Conservation (phyloP, 2,329 filamentous ascomycete species). For the Sporothrix brunneoviolacea region DNA sequence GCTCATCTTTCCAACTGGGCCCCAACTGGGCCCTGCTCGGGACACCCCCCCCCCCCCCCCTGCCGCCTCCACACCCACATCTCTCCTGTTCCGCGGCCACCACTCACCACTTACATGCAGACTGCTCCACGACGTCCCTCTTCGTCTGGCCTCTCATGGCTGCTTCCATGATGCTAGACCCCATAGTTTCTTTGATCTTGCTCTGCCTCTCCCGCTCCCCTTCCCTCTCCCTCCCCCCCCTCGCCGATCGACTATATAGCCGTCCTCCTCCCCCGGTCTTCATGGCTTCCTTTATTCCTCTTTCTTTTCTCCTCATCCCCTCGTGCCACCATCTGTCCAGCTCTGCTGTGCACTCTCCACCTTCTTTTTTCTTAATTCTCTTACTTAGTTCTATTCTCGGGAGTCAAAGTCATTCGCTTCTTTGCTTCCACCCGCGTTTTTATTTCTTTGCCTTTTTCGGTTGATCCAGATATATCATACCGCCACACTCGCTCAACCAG, state of each 20-base stretch:
- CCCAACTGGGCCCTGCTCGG: neutral
- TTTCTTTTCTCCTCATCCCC: conserved; percentile 13
- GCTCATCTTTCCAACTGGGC: neutral
- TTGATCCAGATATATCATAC: conserved; percentile 20
- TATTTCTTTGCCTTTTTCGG: conserved; percentile 20
- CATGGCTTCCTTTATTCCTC: neutral
- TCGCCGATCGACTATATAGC: conserved; percentile 14
- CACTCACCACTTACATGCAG: conserved; percentile 11
- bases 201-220: conserved; percentile 1
- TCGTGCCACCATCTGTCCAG: conserved; percentile 9
- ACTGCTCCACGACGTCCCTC: neutral
- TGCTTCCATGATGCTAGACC: conserved; percentile 6
- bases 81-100: conserved; percentile 5
- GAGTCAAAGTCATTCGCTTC: conserved; percentile 53
- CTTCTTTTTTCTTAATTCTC: conserved; percentile 2
- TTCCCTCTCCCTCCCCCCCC: neutral
- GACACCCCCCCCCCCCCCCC: conserved; percentile 1
- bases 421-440: conserved; percentile 35
- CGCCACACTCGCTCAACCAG: conserved; percentile 17
- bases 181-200: too few relatives aligned
- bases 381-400: conserved; percentile 24
- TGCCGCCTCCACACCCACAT: neutral
- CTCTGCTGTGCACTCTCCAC: conserved; percentile 7
- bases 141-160: neutral
- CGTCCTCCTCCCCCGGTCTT: neutral